Evolutionary conservation across 805 yeast species (phyloP).

Genomic region (Hanseniaspora lachancei): DNA sequence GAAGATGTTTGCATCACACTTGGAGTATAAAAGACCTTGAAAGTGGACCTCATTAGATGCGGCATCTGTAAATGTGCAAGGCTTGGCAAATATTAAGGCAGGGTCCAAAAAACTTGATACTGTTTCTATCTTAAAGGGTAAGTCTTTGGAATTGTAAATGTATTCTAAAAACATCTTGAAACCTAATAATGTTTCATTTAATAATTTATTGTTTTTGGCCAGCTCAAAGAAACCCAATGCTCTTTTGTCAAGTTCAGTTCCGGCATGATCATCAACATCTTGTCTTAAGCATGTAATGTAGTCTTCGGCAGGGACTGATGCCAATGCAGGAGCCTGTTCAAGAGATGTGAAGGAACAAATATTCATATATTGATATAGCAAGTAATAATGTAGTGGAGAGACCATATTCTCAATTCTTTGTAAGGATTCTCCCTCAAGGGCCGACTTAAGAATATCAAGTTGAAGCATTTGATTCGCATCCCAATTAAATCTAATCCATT

Average conservation of each 20-base stretch:
- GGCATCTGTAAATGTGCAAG: slow-evolving; percentile 25
- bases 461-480: slow-evolving; percentile 28
- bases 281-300: slow-evolving; percentile 26
- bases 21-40: slow-evolving; percentile 10
- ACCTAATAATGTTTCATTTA: slow-evolving; percentile 9
- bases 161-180: slow-evolving; percentile 11
- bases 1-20: slow-evolving; percentile 14
- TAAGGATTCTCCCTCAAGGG: slow-evolving; percentile 25
- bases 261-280: slow-evolving; percentile 22
- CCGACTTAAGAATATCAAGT: slow-evolving; percentile 20
- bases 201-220: background rate
- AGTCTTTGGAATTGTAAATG: slow-evolving; percentile 7
- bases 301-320: slow-evolving; percentile 25
- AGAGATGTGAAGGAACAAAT: slow-evolving; percentile 23
- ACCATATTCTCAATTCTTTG: slow-evolving; percentile 31
- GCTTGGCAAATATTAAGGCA: slow-evolving; percentile 26
- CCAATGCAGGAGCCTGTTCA: slow-evolving; percentile 29
- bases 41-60: slow-evolving; percentile 25
- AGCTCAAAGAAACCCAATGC: background rate
- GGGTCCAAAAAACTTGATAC: slow-evolving; percentile 15
- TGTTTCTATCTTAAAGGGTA: slow-evolving; percentile 8
- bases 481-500: slow-evolving; percentile 34
- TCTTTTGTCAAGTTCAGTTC: slow-evolving; percentile 19
- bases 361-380: slow-evolving; percentile 23
- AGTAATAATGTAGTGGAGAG: slow-evolving; percentile 28